Evolutionary conservation across 192 early-diverging fungal genomes (phyloP).

Genomic region (Backusella sp.): DNA sequence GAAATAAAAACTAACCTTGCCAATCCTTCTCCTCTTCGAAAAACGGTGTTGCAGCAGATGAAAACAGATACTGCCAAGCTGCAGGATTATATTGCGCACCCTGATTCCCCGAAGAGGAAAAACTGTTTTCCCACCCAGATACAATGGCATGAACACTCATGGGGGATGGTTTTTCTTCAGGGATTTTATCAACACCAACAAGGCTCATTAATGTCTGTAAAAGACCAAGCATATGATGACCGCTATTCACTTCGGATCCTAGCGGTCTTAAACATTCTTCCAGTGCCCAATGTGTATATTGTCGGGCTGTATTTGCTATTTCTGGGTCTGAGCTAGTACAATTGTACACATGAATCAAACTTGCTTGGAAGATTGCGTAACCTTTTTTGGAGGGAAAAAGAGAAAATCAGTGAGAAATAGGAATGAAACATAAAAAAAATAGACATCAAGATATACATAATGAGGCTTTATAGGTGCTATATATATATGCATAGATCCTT

Average conservation of each 20-base stretch:
- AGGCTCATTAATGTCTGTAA: neutral
- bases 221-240: neutral
- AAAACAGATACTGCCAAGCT: conserved; percentile 17
- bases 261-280: conserved; percentile 26
- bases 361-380: conserved; percentile 29
- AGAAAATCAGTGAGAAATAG: neutral
- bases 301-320: conserved; percentile 12
- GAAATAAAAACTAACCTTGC: neutral
- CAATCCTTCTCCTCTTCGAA: conserved; percentile 9
- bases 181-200: conserved; percentile 3
- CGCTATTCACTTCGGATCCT: neutral
- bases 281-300: neutral
- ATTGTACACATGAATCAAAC: conserved; percentile 29
- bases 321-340: conserved; percentile 17
- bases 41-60: conserved; percentile 17
- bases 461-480: neutral
- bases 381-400: neutral
- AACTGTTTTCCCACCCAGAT: neutral
- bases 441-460: neutral
- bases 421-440: neutral
- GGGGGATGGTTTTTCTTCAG: neutral
- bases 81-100: neutral
- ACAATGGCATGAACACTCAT: conserved; percentile 16
- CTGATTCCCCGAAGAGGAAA: neutral
- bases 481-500: neutral